These are phyloP conservation scores for Solanum boliviense DNA, from an alignment of 257 asterid species.

Conservation along the genomic window DNA sequence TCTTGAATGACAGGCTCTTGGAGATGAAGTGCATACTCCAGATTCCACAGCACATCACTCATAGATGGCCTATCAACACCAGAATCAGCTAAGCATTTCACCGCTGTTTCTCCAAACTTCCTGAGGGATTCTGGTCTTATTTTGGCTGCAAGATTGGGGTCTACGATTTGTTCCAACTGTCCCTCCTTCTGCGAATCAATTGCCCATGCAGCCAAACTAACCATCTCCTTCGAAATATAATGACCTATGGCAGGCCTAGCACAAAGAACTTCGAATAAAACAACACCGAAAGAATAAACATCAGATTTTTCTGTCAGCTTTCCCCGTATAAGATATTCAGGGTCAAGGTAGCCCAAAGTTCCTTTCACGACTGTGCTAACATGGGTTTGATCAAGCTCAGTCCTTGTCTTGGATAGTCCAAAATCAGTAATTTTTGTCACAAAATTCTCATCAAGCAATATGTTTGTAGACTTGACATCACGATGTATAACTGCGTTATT, in stretches of 20 bases:
- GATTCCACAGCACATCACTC: background rate
- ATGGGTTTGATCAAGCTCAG: background rate
- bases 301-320: background rate
- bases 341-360: background rate
- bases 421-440: background rate
- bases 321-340: background rate
- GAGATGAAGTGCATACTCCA: background rate
- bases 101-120: background rate
- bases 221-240: background rate
- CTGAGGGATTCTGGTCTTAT: background rate
- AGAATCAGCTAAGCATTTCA: background rate
- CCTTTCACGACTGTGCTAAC: background rate
- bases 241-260: background rate
- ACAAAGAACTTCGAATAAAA: background rate
- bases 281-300: background rate
- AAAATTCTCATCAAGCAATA: background rate
- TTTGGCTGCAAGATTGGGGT: background rate
- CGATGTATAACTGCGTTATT: background rate
- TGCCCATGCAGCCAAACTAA: background rate
- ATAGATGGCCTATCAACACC: background rate
- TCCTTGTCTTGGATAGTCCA: background rate
- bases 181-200: background rate
- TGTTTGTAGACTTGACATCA: background rate
- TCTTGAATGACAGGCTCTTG: background rate
- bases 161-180: background rate